These are phyloP conservation scores for Neofusicoccum kwambonambiense DNA, from an alignment of 2,329 filamentous ascomycete species.

Conservation along the genomic window DNA sequence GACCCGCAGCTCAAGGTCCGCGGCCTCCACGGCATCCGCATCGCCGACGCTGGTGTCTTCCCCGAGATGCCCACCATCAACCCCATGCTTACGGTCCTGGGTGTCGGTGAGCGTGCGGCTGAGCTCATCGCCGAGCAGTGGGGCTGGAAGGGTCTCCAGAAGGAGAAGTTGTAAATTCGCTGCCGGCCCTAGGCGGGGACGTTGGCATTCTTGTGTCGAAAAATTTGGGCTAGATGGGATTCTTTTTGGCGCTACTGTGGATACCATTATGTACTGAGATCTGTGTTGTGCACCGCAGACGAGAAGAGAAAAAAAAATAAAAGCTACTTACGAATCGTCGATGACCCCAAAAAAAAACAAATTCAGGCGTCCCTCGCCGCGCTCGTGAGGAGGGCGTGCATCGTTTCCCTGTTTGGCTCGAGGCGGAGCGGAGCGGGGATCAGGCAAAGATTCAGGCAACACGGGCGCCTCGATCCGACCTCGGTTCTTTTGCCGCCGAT, in stretches of 20 bases:
- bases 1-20: conserved; percentile 70
- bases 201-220: background rate
- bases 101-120: conserved; percentile 77
- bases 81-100: conserved; percentile 86
- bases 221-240: conserved; percentile 8
- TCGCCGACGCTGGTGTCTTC: conserved; percentile 86
- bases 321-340: background rate
- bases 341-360: background rate
- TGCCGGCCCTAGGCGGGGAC: background rate
- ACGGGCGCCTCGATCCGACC: background rate
- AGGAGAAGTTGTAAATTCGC: conserved; percentile 50
- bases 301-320: background rate
- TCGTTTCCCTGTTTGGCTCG: background rate
- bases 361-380: background rate
- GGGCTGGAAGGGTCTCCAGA: conserved; percentile 60
- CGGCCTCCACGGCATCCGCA: conserved; percentile 70
- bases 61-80: conserved; percentile 85
- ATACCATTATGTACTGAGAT: conserved; percentile 10
- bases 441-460: background rate
- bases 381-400: background rate
- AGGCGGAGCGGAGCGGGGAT: background rate
- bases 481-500: background rate
- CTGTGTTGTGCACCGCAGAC: background rate
- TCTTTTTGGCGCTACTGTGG: conserved; percentile 1
- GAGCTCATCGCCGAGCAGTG: conserved; percentile 78